phyloP scores from a whole-genome alignment of 345 rosid genomes.

The Populus tremula region DNA sequence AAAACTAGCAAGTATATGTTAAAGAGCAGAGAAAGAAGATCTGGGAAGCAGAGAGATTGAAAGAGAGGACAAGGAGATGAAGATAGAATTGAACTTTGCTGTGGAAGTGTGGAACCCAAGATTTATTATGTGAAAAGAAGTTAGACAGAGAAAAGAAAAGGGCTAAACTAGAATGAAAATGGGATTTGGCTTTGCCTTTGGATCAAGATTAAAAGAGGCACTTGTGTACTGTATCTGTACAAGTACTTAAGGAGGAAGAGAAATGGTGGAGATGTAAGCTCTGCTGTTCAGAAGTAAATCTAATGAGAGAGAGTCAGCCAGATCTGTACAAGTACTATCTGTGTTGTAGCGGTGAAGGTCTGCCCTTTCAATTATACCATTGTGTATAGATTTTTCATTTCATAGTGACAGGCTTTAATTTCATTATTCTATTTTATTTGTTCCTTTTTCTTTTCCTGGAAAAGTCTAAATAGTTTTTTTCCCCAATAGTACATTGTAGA shows the following conservation, averaged over 20 bases:
- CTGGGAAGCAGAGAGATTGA: constrained; percentile 16
- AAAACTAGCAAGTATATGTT: background rate
- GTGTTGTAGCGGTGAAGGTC: background rate
- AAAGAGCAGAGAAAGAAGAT: constrained; percentile 23
- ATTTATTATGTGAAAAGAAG: background rate
- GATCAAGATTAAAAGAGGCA: background rate
- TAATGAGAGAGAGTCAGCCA: background rate
- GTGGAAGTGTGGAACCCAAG: constrained; percentile 28
- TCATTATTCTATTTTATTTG: background rate
- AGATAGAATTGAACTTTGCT: constrained; percentile 31
- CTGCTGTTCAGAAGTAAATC: too few species aligned
- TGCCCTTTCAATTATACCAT: background rate
- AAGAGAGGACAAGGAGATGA: constrained; percentile 23
- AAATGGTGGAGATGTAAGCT: background rate
- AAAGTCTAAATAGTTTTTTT: too few species aligned
- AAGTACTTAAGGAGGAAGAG: background rate
- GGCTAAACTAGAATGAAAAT: background rate
- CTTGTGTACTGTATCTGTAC: background rate
- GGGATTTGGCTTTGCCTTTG: background rate
- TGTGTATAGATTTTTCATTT: background rate
- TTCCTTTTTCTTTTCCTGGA: background rate
- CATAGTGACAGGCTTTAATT: background rate
- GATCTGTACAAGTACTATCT: background rate
- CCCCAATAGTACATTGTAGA: too few species aligned
- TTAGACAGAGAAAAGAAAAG: background rate